Evolutionary conservation across 108 stramenopile genomes (phyloP).

Genomic region (Skeletonema tropicum): DNA sequence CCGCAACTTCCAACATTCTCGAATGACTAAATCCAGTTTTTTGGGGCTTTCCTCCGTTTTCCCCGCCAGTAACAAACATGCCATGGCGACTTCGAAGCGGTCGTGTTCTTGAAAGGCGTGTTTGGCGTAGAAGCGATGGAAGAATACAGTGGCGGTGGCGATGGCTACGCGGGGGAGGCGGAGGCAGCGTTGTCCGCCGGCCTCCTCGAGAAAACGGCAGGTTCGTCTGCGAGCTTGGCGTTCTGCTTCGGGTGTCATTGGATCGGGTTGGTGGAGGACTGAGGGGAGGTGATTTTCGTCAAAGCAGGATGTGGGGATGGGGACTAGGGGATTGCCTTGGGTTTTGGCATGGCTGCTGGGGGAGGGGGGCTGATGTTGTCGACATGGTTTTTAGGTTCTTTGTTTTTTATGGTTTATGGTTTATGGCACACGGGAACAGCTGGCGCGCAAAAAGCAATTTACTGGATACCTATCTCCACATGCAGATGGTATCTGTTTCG

Average conservation of each 20-base stretch:
- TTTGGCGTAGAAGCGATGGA: conserved; percentile 90
- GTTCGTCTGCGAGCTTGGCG: conserved; percentile 67
- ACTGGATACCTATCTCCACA: no score
- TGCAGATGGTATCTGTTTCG: no score
- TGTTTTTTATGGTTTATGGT: no score
- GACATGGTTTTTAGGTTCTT: background rate
- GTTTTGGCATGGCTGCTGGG: background rate
- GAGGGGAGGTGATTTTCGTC: conserved; percentile 49
- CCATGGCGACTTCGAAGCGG: conserved; percentile 88
- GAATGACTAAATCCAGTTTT: conserved; percentile 73
- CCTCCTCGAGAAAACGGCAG: conserved; percentile 86
- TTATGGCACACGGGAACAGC: no score
- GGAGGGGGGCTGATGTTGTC: conserved; percentile 4
- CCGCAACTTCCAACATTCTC: conserved; percentile 72
- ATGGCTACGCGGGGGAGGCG: conserved; percentile 78
- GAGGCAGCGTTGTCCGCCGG: conserved; percentile 69
- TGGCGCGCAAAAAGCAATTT: no score
- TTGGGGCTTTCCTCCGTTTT: conserved; percentile 91
- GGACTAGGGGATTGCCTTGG: conserved; percentile 15
- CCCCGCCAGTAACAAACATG: conserved; percentile 81
- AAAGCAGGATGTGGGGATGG: conserved; percentile 22
- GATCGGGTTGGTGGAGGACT: conserved; percentile 32
- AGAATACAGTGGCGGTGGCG: conserved; percentile 87
- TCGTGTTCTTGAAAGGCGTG: conserved; percentile 87
- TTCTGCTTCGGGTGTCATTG: conserved; percentile 67